Percentiles rank a stretch among this genome's conserved stretches.
phyloP scores from a whole-genome alignment of 768 basidiomycete species.

The Hygrophorus pudorinus region DNA sequence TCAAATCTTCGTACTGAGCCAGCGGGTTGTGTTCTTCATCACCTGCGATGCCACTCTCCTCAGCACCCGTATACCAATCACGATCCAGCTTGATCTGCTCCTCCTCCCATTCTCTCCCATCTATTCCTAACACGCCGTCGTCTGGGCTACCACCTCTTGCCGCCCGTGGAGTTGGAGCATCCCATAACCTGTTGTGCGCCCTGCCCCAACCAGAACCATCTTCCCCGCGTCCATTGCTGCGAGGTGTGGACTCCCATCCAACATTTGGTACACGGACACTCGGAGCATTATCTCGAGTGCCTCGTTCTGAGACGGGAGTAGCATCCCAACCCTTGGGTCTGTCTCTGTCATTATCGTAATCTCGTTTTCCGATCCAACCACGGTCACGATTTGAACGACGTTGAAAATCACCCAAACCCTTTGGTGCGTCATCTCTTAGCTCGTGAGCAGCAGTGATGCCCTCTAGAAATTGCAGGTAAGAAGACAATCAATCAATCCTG shows the following conservation, averaged over 20 bases:
- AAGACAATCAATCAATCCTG: neutral
- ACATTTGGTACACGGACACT: conserved; percentile 88
- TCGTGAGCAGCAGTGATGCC: conserved; percentile 59
- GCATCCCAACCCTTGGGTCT: conserved; percentile 37
- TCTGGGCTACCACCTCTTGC: conserved; percentile 62
- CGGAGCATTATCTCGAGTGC: conserved; percentile 47
- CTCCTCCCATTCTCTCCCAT: conserved; percentile 92
- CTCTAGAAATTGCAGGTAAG: conserved; percentile 31
- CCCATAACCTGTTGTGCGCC: conserved; percentile 54
- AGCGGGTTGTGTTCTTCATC: conserved; percentile 92
- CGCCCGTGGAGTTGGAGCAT: conserved; percentile 73
- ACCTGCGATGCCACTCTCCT: conserved; percentile 76
- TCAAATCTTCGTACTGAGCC: conserved; percentile 86
- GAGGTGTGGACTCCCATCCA: conserved; percentile 91
- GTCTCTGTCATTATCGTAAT: conserved; percentile 21
- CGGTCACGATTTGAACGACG: conserved; percentile 78
- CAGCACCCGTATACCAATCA: conserved; percentile 93
- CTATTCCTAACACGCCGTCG: conserved; percentile 55
- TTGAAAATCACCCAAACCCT: conserved; percentile 88
- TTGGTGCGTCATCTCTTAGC: conserved; percentile 45
- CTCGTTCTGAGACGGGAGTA: conserved; percentile 52
- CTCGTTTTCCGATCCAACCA: conserved; percentile 35
- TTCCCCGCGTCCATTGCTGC: conserved; percentile 34
- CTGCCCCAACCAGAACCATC: conserved; percentile 57
- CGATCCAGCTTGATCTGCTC: conserved; percentile 87